Percentiles rank a stretch among this genome's conserved stretches.
phyloP scores from a whole-genome alignment of 345 rosid genomes.

The Alliaria petiolata region DNA sequence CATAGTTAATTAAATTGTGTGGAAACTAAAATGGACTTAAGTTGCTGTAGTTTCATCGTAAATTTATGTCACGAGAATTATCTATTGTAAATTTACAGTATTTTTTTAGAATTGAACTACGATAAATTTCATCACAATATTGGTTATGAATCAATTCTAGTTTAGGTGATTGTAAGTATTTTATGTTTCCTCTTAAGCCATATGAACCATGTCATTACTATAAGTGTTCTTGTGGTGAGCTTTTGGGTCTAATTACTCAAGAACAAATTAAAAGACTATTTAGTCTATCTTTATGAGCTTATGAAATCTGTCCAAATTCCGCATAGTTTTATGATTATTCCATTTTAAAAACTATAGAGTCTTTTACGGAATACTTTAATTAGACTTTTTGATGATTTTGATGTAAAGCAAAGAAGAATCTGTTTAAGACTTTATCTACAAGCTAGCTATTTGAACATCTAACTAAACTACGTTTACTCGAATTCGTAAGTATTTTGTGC shows the following conservation, averaged over 20 bases:
- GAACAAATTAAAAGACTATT: background rate
- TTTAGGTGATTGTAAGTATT: background rate
- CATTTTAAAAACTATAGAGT: slow-evolving; percentile 16
- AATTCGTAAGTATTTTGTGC: slow-evolving; percentile 12
- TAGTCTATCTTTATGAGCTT: background rate
- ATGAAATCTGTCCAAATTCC: slow-evolving; percentile 12
- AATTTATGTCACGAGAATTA: background rate
- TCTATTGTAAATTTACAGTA: background rate
- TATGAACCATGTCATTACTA: background rate
- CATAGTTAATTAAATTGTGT: background rate
- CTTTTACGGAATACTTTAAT: slow-evolving; percentile 34
- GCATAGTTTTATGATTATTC: slow-evolving; percentile 31
- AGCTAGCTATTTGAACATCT: slow-evolving; percentile 28
- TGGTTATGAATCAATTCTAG: background rate
- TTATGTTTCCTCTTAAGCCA: background rate
- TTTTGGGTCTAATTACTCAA: background rate
- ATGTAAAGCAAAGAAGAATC: slow-evolving; percentile 36
- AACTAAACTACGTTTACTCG: slow-evolving; percentile 13
- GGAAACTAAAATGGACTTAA: background rate
- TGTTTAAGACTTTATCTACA: slow-evolving; percentile 31
- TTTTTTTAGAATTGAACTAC: background rate
- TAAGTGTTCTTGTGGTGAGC: slow-evolving; percentile 4
- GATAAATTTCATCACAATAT: background rate
- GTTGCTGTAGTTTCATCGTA: background rate
- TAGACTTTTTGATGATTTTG: slow-evolving; percentile 36